Evolutionary conservation across 2,329 filamentous ascomycete genomes (phyloP).

Genomic region (Lasiodiplodia theobromae): DNA sequence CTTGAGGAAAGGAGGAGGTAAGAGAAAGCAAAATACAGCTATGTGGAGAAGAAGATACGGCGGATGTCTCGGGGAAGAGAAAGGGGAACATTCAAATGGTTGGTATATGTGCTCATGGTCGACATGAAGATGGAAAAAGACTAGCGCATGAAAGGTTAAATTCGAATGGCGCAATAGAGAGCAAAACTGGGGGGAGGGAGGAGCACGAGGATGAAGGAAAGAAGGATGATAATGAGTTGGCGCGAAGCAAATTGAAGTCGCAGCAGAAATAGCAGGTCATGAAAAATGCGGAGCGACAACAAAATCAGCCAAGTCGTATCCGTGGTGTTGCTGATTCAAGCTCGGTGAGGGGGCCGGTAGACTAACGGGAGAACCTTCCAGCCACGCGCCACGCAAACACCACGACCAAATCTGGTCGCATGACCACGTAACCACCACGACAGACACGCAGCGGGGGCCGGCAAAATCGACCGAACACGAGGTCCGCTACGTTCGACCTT

Average conservation of each 20-base stretch:
- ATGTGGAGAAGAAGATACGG: too few species aligned
- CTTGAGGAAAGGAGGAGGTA: too few species aligned
- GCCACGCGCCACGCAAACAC: not conserved
- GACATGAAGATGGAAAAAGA: too few species aligned
- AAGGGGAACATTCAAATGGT: too few species aligned
- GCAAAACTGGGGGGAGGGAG: not conserved
- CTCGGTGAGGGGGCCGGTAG: too few species aligned
- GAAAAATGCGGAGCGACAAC: not conserved
- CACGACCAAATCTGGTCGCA: not conserved
- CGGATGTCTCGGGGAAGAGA: too few species aligned
- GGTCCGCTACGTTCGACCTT: constrained; percentile 17
- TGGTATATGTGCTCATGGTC: too few species aligned
- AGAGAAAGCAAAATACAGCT: too few species aligned
- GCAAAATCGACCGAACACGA: constrained; percentile 17
- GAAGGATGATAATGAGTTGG: not conserved
- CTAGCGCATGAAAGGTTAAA: not conserved
- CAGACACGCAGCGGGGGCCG: not conserved
- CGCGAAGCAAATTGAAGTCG: not conserved
- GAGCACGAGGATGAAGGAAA: not conserved
- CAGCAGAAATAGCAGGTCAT: not conserved
- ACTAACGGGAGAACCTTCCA: not conserved
- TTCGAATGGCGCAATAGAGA: not conserved
- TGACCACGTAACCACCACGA: not conserved
- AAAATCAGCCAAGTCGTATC: not conserved
- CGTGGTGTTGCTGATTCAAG: not conserved